Evolutionary conservation across 2,329 filamentous ascomycete genomes (phyloP).

Genomic region (Trichoderma gracile): DNA sequence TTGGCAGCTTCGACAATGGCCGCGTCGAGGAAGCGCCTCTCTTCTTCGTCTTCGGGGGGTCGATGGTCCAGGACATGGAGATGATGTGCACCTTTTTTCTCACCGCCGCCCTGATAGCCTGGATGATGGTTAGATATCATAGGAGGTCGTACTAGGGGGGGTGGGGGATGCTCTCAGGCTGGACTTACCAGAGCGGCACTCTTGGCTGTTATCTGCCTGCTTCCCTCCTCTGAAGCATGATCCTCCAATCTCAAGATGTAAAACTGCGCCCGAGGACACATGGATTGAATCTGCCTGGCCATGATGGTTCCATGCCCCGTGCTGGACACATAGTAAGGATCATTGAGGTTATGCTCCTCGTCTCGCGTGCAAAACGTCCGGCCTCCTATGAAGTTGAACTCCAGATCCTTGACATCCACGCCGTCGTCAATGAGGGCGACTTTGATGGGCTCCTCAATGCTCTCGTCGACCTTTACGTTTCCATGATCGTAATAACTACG

Average conservation of each 20-base stretch:
- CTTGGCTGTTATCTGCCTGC: slow-evolving; percentile 22
- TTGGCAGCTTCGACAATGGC: slow-evolving; percentile 33
- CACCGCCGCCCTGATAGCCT: slow-evolving; percentile 38
- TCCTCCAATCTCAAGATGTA: slow-evolving; percentile 29
- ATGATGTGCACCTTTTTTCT: slow-evolving; percentile 39
- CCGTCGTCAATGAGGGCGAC: slow-evolving; percentile 46
- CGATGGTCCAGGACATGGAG: slow-evolving; percentile 44
- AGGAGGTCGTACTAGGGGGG: neutral
- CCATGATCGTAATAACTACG: slow-evolving; percentile 12
- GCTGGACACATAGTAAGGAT: slow-evolving; percentile 36
- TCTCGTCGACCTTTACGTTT: slow-evolving; percentile 16
- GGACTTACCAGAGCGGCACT: slow-evolving; percentile 34
- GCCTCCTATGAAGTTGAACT: slow-evolving; percentile 33
- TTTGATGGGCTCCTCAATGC: slow-evolving; percentile 32
- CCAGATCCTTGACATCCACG: slow-evolving; percentile 36
- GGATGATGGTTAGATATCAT: neutral
- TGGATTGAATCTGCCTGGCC: slow-evolving; percentile 32
- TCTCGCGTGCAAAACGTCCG: slow-evolving; percentile 33
- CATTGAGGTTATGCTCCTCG: slow-evolving; percentile 27
- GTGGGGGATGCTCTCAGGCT: no score
- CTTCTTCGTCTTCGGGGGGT: slow-evolving; percentile 27
- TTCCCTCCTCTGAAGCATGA: slow-evolving; percentile 19
- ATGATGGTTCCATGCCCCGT: slow-evolving; percentile 35
- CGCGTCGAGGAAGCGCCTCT: slow-evolving; percentile 30
- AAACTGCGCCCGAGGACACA: slow-evolving; percentile 34